Base-by-base conservation (phyloP, 345 rosid species). In the Populus ilicifolia region DNA sequence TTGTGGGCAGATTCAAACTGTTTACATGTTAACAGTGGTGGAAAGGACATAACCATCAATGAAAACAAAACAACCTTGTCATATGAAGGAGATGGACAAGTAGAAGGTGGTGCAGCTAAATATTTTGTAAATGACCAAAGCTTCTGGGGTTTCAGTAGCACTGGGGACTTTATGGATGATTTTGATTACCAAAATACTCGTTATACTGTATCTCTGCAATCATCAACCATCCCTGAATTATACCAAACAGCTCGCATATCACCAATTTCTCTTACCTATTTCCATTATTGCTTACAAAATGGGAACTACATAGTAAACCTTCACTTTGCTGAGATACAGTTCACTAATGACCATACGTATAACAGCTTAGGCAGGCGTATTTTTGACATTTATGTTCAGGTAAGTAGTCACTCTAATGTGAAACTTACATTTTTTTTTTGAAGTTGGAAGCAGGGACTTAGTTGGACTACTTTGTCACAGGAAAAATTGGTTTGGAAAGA, bases 121-220 rank as follows among this genome's bases (percentile, higher is more conserved):
- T 85, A 83, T 85, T 83, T 27, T 86, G 8, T 81, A 44, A 71
- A 81, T 30, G 84, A 73, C 36, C 38, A 74, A 25, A 33, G 59
- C 75, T 44, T 81, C 66, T 92, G 93, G 97, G 97, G 94, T 61
- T 87, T 89, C 70, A 89, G 92, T 75, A 92, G 88, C 84, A 87
- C 87, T 43, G 93, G 97, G 44, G 90, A 92, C 83, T 92, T 77
- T 82, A 78, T 85, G 90, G 97, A 92, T 83, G 92, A 90, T 65
- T 6, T 85, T 52, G 88, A 88, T 75, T 80, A 35, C 80, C 89
- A 79, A 43, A 86, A 84, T 75, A 71, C 63, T 52, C 76, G 79
- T 14, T 85, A 78, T 71, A 80, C 80, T 52, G 75, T 80, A 38
- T 50, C 72, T 48, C 39, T 56, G 27, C 78, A 79, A 17, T 69